phyloP scores from a whole-genome alignment of 2,329 filamentous ascomycete species.

The Boeremia exigua region DNA sequence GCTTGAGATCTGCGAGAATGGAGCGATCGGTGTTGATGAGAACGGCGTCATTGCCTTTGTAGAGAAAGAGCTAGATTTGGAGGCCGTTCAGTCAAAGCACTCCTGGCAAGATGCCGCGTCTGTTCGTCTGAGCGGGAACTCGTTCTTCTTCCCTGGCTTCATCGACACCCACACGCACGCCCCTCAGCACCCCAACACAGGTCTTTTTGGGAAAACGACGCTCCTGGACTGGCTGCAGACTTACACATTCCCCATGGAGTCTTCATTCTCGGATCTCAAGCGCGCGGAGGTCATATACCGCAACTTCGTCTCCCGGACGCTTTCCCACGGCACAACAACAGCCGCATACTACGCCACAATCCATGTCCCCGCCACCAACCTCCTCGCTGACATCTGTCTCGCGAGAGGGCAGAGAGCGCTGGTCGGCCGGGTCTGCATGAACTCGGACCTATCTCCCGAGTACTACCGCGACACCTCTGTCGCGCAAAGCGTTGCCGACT shows the following conservation, averaged over 20 bases:
- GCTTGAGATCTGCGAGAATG: slow-evolving; percentile 57
- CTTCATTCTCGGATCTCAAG: slow-evolving; percentile 68
- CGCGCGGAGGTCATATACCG: slow-evolving; percentile 76
- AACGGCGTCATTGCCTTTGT: slow-evolving; percentile 60
- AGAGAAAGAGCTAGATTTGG: slow-evolving; percentile 41
- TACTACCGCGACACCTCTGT: slow-evolving; percentile 80
- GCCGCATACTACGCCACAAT: slow-evolving; percentile 95
- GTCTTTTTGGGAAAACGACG: slow-evolving; percentile 91
- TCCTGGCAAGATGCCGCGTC: slow-evolving; percentile 51
- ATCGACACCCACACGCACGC: slow-evolving; percentile 96
- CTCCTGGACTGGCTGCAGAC: slow-evolving; percentile 91
- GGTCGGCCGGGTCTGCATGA: slow-evolving; percentile 95
- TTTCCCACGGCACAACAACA: slow-evolving; percentile 90
- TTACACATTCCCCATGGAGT: slow-evolving; percentile 94
- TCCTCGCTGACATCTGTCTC: slow-evolving; percentile 85
- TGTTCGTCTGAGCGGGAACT: slow-evolving; percentile 52
- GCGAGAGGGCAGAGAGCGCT: slow-evolving; percentile 83
- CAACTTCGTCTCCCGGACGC: slow-evolving; percentile 77
- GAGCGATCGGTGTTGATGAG: slow-evolving; percentile 59
- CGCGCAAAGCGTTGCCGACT: slow-evolving; percentile 63
- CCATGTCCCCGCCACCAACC: slow-evolving; percentile 85
- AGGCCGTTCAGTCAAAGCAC: slow-evolving; percentile 31
- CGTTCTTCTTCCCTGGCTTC: slow-evolving; percentile 86
- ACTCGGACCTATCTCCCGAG: slow-evolving; percentile 70
- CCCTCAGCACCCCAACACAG: slow-evolving; percentile 90